Conservation (phyloP, 768 basidiomycete genomes). For the Agaricus blazei region DNA sequence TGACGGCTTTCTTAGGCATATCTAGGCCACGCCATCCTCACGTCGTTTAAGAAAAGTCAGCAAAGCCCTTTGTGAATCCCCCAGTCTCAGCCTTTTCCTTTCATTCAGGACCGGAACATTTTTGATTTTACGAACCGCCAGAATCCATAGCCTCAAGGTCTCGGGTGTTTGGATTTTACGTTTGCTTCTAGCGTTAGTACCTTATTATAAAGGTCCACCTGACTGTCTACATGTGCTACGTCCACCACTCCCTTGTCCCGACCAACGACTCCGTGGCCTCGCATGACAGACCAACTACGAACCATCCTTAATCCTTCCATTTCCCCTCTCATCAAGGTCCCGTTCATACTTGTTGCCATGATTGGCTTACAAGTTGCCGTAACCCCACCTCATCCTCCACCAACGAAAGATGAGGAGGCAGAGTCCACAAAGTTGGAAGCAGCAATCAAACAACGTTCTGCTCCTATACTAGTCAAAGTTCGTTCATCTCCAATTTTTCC, state of each 20-base stretch:
- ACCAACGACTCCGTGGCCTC: neutral
- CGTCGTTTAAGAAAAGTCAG: too few species aligned
- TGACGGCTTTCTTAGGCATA: too few species aligned
- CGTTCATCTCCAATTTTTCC: slow-evolving; percentile 2
- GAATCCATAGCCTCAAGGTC: too few species aligned
- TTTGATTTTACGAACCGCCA: too few species aligned
- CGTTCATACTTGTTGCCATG: slow-evolving; percentile 37
- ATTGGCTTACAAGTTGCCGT: slow-evolving; percentile 37
- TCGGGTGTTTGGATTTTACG: too few species aligned
- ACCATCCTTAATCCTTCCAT: slow-evolving; percentile 11
- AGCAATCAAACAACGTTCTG: slow-evolving; percentile 29
- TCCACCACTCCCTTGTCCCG: neutral
- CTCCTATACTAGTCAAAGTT: slow-evolving; percentile 32
- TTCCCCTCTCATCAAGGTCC: slow-evolving; percentile 31
- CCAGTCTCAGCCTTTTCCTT: too few species aligned
- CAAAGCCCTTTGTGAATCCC: too few species aligned
- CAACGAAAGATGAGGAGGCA: slow-evolving; percentile 25
- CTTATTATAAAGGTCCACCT: too few species aligned
- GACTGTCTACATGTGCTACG: neutral
- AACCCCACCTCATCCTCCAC: slow-evolving; percentile 43
- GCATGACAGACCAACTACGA: neutral
- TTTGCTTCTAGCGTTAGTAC: too few species aligned
- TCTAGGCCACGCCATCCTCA: too few species aligned
- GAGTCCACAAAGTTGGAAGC: slow-evolving; percentile 31
- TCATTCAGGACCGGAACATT: too few species aligned